Evolutionary conservation across 169 alveolate species (phyloP).

Genomic region (Cryptosporidium meleagridis): DNA sequence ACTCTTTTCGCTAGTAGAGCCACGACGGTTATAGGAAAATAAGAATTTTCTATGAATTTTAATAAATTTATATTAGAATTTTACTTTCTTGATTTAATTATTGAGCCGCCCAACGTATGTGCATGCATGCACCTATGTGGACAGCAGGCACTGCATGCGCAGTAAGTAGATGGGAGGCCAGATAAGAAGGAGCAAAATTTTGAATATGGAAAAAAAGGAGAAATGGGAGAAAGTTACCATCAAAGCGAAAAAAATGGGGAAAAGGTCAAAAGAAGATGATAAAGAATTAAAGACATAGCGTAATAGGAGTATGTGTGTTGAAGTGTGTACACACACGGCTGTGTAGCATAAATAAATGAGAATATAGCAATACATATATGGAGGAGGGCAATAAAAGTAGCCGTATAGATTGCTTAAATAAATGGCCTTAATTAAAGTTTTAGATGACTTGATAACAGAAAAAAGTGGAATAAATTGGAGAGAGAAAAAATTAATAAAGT

Average conservation of each 20-base stretch:
- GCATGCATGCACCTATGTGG: conserved; percentile 40
- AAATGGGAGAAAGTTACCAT: neutral
- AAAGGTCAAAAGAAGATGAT: neutral
- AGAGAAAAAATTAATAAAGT: neutral
- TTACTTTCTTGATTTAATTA: neutral
- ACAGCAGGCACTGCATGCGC: neutral
- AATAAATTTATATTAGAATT: neutral
- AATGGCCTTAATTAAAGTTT: neutral
- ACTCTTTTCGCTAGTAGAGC: no score
- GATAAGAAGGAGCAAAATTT: neutral
- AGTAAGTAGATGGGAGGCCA: neutral
- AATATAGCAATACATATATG: neutral
- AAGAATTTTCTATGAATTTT: neutral
- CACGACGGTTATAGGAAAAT: neutral
- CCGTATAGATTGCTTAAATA: neutral
- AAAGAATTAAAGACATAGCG: conserved; percentile 9
- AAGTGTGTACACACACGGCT: conserved; percentile 70
- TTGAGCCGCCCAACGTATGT: neutral
- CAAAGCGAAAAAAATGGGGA: neutral
- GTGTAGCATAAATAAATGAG: neutral
- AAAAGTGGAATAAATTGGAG: neutral
- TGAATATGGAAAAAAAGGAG: neutral
- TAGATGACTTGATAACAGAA: neutral
- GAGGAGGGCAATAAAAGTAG: neutral
- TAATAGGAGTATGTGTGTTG: conserved; percentile 38